Conservation (phyloP, 2,329 filamentous ascomycete genomes). For the Boeremia exigua region DNA sequence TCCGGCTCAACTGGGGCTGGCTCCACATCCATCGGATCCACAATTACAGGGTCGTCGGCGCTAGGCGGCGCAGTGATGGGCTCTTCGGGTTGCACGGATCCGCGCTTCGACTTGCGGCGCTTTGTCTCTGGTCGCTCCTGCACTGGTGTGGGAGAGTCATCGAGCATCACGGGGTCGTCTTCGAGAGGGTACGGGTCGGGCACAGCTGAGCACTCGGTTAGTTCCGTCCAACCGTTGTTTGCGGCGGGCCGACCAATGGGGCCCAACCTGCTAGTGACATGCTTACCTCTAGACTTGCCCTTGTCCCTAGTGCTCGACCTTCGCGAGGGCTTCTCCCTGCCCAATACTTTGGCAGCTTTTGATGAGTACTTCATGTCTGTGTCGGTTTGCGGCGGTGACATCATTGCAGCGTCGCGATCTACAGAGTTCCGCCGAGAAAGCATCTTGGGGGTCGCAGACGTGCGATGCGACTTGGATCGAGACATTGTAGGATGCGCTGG, state of each 20-base stretch:
- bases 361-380: slow-evolving; percentile 64
- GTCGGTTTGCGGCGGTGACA: slow-evolving; percentile 76
- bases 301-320: slow-evolving; percentile 52
- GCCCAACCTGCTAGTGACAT: slow-evolving; percentile 25
- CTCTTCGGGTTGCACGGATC: slow-evolving; percentile 44
- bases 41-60: slow-evolving; percentile 53
- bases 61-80: slow-evolving; percentile 46
- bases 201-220: slow-evolving; percentile 45
- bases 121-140: slow-evolving; percentile 44
- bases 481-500: slow-evolving; percentile 59
- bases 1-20: slow-evolving; percentile 55
- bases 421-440: slow-evolving; percentile 72
- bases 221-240: slow-evolving; percentile 45
- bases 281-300: slow-evolving; percentile 58
- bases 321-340: slow-evolving; percentile 52
- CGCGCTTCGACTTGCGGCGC: slow-evolving; percentile 51
- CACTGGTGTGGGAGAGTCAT: slow-evolving; percentile 45
- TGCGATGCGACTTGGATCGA: slow-evolving; percentile 72
- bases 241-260: slow-evolving; percentile 31
- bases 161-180: slow-evolving; percentile 64
- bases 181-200: slow-evolving; percentile 68
- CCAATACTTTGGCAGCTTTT: slow-evolving; percentile 83
- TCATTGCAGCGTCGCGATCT: slow-evolving; percentile 69
- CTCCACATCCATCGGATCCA: slow-evolving; percentile 46
- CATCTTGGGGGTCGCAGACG: slow-evolving; percentile 62